phyloP scores from a whole-genome alignment of 192 early-diverging fungal genomes.

The Paraglomus occultum region DNA sequence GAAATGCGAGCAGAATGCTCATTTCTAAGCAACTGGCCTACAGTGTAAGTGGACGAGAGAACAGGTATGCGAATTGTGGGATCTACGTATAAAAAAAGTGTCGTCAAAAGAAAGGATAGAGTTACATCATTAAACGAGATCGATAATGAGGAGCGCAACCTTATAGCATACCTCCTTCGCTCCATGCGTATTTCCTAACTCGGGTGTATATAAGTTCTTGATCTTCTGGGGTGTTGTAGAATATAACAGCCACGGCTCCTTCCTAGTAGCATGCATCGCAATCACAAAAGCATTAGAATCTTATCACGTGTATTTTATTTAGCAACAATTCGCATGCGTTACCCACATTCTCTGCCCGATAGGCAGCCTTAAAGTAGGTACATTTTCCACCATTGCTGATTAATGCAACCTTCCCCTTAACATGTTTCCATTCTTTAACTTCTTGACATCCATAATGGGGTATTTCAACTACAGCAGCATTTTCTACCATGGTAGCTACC shows the following conservation, averaged over 20 bases:
- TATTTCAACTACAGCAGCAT: conserved; percentile 45
- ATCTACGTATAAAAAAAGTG: conserved; percentile 1
- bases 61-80: conserved; percentile 54
- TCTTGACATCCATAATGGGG: conserved; percentile 44
- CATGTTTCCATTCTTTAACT: conserved; percentile 39
- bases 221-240: conserved; percentile 49
- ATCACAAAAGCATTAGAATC: background rate
- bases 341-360: conserved; percentile 49
- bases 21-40: conserved; percentile 47
- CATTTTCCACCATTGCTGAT: conserved; percentile 46
- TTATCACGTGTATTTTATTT: background rate
- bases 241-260: conserved; percentile 58
- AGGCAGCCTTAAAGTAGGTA: conserved; percentile 55
- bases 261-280: conserved; percentile 21
- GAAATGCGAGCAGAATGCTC: conserved; percentile 33
- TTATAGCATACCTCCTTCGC: conserved; percentile 62
- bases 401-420: conserved; percentile 51
- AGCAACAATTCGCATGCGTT: too few relatives aligned
- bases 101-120: background rate
- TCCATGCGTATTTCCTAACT: conserved; percentile 58
- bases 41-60: conserved; percentile 54
- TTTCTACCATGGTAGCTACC: conserved; percentile 42
- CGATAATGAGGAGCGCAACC: too few relatives aligned
- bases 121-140: too few relatives aligned
- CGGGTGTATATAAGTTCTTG: conserved; percentile 49